Conservation (phyloP, 495 filamentous ascomycete genomes). For the Penicillium pancosmium region DNA sequence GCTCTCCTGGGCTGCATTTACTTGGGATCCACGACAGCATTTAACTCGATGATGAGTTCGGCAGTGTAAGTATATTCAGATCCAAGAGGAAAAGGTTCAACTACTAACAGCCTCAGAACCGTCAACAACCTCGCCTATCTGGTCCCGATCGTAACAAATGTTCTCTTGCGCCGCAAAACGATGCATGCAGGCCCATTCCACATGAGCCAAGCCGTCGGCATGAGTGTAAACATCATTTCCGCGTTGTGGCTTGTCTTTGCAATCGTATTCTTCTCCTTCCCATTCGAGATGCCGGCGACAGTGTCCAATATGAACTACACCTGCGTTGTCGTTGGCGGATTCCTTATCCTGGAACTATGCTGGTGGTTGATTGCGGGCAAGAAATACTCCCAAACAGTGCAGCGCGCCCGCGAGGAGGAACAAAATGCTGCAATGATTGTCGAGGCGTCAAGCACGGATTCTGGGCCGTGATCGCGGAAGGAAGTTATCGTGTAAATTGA, state of each 20-base stretch:
- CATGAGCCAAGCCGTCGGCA: conserved; percentile 30
- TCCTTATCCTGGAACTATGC: conserved; percentile 45
- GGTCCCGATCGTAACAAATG: conserved; percentile 40
- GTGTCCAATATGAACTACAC: conserved; percentile 72
- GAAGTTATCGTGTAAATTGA: background rate
- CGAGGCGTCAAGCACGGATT: background rate
- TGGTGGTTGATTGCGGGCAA: conserved; percentile 45
- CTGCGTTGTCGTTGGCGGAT: conserved; percentile 62
- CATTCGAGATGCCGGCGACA: conserved; percentile 56
- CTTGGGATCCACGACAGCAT: conserved; percentile 68
- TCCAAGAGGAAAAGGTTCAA: background rate
- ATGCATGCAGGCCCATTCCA: conserved; percentile 40
- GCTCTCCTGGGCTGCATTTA: conserved; percentile 71
- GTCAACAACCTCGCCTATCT: conserved; percentile 42
- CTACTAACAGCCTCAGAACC: conserved; percentile 26
- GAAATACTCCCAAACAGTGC: conserved; percentile 34
- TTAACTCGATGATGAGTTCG: conserved; percentile 70
- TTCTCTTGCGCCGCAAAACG: conserved; percentile 34
- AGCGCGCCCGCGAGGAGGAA: conserved; percentile 38
- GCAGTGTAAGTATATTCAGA: conserved; percentile 27
- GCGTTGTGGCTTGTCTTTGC: conserved; percentile 41
- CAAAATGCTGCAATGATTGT: conserved; percentile 9
- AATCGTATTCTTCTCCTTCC: conserved; percentile 75
- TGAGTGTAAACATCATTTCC: conserved; percentile 39
- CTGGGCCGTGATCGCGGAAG: background rate